Base-by-base conservation (phyloP, 306 rosid species). In the cucumber (Cucumis sativus) region DNA sequence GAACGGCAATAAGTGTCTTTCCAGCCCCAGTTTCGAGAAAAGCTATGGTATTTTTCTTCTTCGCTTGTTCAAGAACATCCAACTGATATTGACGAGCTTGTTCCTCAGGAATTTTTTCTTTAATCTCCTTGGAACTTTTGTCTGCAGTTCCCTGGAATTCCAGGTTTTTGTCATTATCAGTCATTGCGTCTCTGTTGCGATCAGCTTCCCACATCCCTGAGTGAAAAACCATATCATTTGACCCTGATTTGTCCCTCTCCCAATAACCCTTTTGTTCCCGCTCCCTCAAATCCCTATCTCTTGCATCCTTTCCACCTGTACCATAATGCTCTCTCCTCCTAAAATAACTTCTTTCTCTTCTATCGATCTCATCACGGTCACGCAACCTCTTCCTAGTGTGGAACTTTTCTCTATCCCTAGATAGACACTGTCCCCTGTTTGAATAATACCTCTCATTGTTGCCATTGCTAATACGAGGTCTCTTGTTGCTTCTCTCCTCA, bases 21-120 rank as follows among this genome's bases (percentile, higher is more conserved):
- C 99, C 99, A n/a, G 99, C 97, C 54, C 99, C 99, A 10, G 99
- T 95, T 85, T 95, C 99, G 56, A 95, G 93, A 84, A 95, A 95
- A 83, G 99, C 99, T 77, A 92, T 95, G 20, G 97, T 92, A 71
- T 95, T 95, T 74, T 64, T 91, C 77, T 76, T 82, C 97, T 92
- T 95, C 23, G 99, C 97, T 84, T 95, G 97, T 45, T 92, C 97
- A 54, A 95, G 99, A 81, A 95, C 99, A 86, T 95, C 99, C 86
- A 95, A 84, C 79, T 95, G 99, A 84, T 95, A 95, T 79, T 91
- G 88, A n/a, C 99, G 89, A 43, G 92, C 99, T 37, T 85, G 82
- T 77, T 95, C 99, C 90, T 92, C 90, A 0, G 96, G 97, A 73
- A 80, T 39, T 83, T 68, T 90, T 60, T 80, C 93, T 86, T 83